Conservation (phyloP, 148 eudicot species). For the Rhododendron mucronatum region DNA sequence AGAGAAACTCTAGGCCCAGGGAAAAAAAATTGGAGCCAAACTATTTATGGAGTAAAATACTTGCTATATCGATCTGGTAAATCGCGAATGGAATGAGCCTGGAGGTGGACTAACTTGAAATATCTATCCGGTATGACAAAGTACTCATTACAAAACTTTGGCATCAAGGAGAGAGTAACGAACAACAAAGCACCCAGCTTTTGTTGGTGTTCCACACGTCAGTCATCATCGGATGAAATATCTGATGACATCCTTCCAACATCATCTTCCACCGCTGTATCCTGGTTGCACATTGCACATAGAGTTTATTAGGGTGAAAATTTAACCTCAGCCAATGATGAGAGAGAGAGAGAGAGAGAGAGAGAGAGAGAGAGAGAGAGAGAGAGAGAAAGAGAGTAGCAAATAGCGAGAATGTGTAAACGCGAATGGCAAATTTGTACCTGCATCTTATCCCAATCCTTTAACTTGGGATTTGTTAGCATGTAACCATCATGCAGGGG, state of each 20-base stretch:
- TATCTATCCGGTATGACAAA: background rate
- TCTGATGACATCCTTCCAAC: constrained; percentile 25
- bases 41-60: too few species aligned
- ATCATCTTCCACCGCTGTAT: constrained; percentile 22
- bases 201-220: background rate
- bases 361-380: background rate
- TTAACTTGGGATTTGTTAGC: constrained; percentile 83
- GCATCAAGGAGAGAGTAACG: background rate
- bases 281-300: constrained; percentile 15
- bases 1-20: too few species aligned
- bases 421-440: constrained; percentile 25
- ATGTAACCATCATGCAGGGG: constrained; percentile 78
- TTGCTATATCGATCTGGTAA: too few species aligned
- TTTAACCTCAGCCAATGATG: background rate
- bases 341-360: background rate
- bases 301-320: background rate
- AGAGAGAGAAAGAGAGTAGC: background rate
- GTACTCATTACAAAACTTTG: background rate
- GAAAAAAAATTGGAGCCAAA: too few species aligned
- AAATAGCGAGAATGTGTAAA: background rate
- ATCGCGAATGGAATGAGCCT: background rate
- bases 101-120: background rate
- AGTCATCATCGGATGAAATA: constrained; percentile 40
- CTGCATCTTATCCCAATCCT: constrained; percentile 90
- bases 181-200: background rate